Evolutionary conservation across 2,329 filamentous ascomycete species (phyloP), one percentile per base, ranked within the genome.

Genomic region (Curvularia eragrostidis): DNA sequence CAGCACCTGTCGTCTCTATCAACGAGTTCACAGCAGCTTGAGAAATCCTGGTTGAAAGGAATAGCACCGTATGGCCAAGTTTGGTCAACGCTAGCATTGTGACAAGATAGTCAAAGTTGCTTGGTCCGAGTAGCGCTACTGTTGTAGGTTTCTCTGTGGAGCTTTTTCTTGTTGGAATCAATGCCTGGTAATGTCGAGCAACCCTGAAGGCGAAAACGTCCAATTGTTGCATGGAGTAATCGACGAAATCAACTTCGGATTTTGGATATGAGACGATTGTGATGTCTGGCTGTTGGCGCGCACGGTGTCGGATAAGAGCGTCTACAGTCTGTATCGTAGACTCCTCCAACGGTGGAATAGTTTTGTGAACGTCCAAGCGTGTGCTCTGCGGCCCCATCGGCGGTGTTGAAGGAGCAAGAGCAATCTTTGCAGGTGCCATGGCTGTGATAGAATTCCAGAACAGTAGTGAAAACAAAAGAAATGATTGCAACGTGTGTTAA

Each of bases 71-170:
- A 71, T 84, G 83, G 7, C 85, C 85, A 4, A 87, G 75, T 55
- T 84, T 82, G 21, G 79, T 80, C 30, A 88, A 69, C 0, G 84
- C 85, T 36, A 87, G 79, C 55, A 84, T 77, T 4, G 83, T 82
- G 24, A 87, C 72, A 9, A 85, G 73, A 63, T 85, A 85, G 53
- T 85, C 82, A 13, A 87, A 77, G 59, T 83, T 83, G 2, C 83
- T 85, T 0, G 79, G 78, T 0, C 82, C 84, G 2, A 87, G 73
- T 3, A 87, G 61, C 0, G 80, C 83, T n/a, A 86, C 77, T 2
- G 65, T 67, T 3, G 64, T 65, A 12, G 66, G 68, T 30, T 58
- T 63, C 15, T 48, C 44, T 26, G 52, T 41, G 8, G 66, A 64
- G 34, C 59, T 59, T 9, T 23, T 44, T 48, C 65, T 54, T 24